These are phyloP conservation scores for Harringtonia aguacate DNA, from an alignment of 2,329 filamentous ascomycete species.

Conservation along the genomic window DNA sequence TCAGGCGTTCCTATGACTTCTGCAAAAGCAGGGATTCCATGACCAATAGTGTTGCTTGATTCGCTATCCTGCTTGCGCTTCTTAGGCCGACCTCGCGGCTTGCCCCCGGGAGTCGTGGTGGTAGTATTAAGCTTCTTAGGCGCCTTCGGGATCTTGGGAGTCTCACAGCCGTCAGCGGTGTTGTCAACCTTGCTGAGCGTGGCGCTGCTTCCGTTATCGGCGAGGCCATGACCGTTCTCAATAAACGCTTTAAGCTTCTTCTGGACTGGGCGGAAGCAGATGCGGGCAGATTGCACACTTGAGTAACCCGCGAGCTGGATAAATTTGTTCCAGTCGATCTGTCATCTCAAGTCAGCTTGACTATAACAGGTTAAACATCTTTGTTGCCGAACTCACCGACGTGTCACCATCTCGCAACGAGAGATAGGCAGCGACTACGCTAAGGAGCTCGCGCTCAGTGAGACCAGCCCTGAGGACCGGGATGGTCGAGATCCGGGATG, in stretches of 20 bases:
- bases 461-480: constrained; percentile 4
- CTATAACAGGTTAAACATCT: too few relatives aligned
- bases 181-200: constrained; percentile 16
- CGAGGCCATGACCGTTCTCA: neutral
- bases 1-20: too few relatives aligned
- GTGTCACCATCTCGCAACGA: neutral
- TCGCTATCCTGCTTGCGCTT: neutral
- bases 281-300: constrained; percentile 15
- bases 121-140: neutral
- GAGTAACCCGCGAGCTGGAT: constrained; percentile 9
- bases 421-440: constrained; percentile 7
- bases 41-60: too few relatives aligned
- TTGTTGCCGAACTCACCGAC: neutral
- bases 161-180: neutral
- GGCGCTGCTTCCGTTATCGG: neutral
- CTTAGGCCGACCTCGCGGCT: neutral
- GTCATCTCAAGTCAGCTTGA: neutral
- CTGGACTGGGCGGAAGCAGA: constrained; percentile 50
- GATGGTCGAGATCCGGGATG: neutral
- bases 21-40: too few relatives aligned
- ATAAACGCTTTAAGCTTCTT: constrained; percentile 37
- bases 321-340: constrained; percentile 12
- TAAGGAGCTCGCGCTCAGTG: constrained; percentile 8
- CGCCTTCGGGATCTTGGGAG: neutral
- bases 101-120: neutral